Percentiles rank a stretch among this genome's conserved stretches.
These are phyloP conservation scores for Arxiozyma telluris DNA, from an alignment of 1,139 yeast species.

Conservation along the genomic window DNA sequence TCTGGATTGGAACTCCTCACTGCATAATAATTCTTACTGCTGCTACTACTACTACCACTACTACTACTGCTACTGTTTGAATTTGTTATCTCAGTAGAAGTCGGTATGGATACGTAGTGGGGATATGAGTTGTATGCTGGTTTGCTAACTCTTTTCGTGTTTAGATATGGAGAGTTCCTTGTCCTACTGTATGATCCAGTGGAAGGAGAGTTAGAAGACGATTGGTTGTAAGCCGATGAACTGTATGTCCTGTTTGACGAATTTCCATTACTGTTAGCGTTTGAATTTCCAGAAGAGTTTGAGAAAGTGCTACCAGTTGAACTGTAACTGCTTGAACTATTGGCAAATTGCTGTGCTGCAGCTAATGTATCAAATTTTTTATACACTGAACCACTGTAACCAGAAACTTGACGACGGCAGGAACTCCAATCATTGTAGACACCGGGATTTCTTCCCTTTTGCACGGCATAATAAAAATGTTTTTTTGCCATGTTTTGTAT, in stretches of 20 bases:
- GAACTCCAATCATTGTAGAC: conserved; percentile 45
- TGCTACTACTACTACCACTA: background rate
- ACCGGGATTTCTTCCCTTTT: conserved; percentile 45
- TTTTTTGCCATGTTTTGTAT: conserved; percentile 12
- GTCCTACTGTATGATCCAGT: background rate
- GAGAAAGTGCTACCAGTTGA: background rate
- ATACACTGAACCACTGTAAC: conserved; percentile 45
- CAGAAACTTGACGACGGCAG: conserved; percentile 41
- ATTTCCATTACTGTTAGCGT: background rate
- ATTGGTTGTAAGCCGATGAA: background rate
- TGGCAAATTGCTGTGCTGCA: conserved; percentile 40
- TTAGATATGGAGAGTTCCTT: background rate
- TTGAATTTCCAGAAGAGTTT: background rate
- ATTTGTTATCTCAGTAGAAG: background rate
- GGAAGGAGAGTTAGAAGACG: background rate
- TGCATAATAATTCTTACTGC: conserved; percentile 18
- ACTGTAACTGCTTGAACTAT: conserved; percentile 9
- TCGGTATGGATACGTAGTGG: background rate
- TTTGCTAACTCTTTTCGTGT: background rate
- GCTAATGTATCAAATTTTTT: conserved; percentile 41
- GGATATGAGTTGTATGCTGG: background rate
- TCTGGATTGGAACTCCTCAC: conserved; percentile 37
- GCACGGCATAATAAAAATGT: conserved; percentile 52
- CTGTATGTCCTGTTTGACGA: background rate
- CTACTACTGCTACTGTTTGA: background rate